Percentiles rank a stretch among this genome's conserved stretches.
Evolutionary conservation across 768 basidiomycete species (phyloP).

Genomic region (Inosperma sp.): DNA sequence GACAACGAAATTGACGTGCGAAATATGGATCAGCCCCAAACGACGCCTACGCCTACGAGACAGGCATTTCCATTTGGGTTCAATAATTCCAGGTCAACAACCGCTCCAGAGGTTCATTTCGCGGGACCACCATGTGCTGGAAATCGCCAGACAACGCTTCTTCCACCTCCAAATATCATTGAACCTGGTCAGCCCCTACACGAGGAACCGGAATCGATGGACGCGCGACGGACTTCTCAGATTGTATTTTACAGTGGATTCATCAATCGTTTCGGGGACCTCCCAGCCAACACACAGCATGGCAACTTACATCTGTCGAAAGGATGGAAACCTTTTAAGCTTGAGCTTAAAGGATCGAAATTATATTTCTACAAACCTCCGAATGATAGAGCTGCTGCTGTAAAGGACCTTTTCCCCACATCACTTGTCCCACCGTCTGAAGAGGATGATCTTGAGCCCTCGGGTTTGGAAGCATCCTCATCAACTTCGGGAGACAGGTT

Average conservation of each 20-base stretch:
- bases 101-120: constrained; percentile 13
- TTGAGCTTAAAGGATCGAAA: constrained; percentile 80
- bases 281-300: constrained; percentile 32
- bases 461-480: constrained; percentile 4
- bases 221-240: constrained; percentile 66
- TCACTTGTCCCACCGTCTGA: constrained; percentile 54
- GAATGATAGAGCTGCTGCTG: constrained; percentile 53
- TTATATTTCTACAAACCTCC: constrained; percentile 85
- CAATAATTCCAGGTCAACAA: constrained; percentile 12
- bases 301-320: constrained; percentile 46
- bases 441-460: constrained; percentile 25
- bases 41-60: constrained; percentile 20
- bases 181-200: constrained; percentile 32
- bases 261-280: constrained; percentile 64
- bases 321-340: constrained; percentile 84
- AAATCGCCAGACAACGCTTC: constrained; percentile 26
- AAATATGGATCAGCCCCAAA: constrained; percentile 13
- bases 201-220: constrained; percentile 26
- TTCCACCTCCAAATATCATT: constrained; percentile 46
- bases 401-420: constrained; percentile 73
- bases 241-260: constrained; percentile 73
- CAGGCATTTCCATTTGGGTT: constrained; percentile 22
- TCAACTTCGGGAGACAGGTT: neutral
- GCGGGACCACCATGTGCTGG: constrained; percentile 3
- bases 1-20: constrained; percentile 16